These are phyloP conservation scores for Claviceps fusiformis DNA, from an alignment of 2,329 filamentous ascomycete species.

Conservation along the genomic window DNA sequence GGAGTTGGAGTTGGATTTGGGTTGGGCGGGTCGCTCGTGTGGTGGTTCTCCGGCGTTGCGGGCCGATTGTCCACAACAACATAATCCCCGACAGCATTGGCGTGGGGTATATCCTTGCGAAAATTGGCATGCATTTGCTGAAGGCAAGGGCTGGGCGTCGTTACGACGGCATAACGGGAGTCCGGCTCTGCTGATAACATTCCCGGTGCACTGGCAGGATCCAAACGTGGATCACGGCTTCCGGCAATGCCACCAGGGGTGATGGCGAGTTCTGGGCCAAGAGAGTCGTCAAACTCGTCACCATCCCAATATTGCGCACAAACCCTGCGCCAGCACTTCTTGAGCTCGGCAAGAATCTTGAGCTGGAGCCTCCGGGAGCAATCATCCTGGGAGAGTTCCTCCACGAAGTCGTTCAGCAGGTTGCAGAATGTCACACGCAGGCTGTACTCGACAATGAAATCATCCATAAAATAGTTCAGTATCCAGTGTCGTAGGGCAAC, in stretches of 20 bases:
- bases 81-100: constrained; percentile 33
- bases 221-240: constrained; percentile 39
- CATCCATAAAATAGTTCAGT: constrained; percentile 91
- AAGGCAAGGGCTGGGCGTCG: constrained; percentile 8
- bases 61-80: constrained; percentile 31
- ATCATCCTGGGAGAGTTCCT: constrained; percentile 35
- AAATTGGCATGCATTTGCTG: constrained; percentile 17
- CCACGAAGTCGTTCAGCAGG: constrained; percentile 57
- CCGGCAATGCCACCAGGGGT: constrained; percentile 61
- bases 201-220: constrained; percentile 39
- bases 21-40: constrained; percentile 11
- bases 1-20: constrained; percentile 10
- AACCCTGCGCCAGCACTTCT: constrained; percentile 91
- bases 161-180: constrained; percentile 27
- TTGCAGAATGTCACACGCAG: constrained; percentile 69
- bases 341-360: constrained; percentile 86
- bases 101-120: constrained; percentile 31
- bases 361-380: constrained; percentile 41
- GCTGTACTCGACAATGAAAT: constrained; percentile 67
- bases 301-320: constrained; percentile 84
- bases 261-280: constrained; percentile 53
- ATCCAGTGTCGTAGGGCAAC: constrained; percentile 96
- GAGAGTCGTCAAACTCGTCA: constrained; percentile 48
- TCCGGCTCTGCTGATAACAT: constrained; percentile 28
- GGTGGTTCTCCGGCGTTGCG: constrained; percentile 31